phyloP scores from a whole-genome alignment of 148 eudicot species.

The Rhododendron kiyosumense region DNA sequence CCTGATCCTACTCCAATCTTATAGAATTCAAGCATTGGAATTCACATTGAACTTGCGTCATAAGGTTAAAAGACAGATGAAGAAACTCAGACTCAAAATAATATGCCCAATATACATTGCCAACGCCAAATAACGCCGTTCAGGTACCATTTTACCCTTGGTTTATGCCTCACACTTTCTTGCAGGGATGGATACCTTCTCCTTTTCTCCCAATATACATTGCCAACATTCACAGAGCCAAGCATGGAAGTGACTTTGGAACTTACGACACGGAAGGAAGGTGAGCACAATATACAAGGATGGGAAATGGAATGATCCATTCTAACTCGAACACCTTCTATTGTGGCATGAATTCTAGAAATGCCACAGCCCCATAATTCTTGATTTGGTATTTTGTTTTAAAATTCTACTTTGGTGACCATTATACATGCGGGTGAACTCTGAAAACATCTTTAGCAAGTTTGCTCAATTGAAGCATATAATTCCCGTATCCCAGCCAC shows the following conservation, averaged over 20 bases:
- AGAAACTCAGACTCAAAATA: not conserved
- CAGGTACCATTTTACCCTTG: not conserved
- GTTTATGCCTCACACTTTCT: not conserved
- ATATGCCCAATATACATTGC: not conserved
- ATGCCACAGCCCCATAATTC: not conserved
- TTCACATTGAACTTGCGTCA: no score
- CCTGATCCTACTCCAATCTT: not conserved
- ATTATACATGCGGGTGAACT: not conserved
- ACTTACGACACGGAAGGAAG: conserved; percentile 80
- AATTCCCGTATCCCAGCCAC: not conserved
- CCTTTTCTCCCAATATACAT: not conserved
- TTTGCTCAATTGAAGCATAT: not conserved
- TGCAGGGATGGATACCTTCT: not conserved
- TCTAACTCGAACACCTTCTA: not conserved
- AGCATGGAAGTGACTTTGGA: conserved; percentile 72
- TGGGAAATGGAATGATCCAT: not conserved
- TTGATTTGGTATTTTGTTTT: not conserved
- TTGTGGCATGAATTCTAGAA: not conserved
- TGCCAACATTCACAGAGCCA: conserved; percentile 37
- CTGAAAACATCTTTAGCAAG: not conserved
- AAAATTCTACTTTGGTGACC: not conserved
- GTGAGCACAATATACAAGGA: conserved; percentile 15
- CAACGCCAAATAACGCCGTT: not conserved
- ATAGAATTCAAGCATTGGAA: not conserved
- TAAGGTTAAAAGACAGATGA: not conserved